Evolutionary conservation across 169 alveolate genomes (phyloP).

Genomic region (Eimeria falciformis): DNA sequence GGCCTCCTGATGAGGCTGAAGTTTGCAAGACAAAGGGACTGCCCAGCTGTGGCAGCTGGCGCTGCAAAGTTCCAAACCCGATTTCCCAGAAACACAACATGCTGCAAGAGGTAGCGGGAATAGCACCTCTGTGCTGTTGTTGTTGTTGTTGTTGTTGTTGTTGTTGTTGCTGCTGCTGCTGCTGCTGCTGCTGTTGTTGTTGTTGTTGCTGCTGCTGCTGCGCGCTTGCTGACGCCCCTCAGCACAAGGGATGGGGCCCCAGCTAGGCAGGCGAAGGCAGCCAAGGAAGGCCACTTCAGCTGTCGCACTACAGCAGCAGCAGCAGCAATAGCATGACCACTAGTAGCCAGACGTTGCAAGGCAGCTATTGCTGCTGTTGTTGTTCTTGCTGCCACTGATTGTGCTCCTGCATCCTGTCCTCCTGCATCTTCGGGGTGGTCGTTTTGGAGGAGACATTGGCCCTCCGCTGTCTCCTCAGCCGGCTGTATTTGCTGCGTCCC

Average conservation of each 20-base stretch:
- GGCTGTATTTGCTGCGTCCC: too few relatives aligned
- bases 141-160: neutral
- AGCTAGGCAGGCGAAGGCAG: too few relatives aligned
- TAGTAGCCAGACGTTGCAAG: too few relatives aligned
- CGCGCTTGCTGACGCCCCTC: too few relatives aligned
- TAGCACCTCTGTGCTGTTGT: conserved; percentile 23
- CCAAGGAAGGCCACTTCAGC: too few relatives aligned
- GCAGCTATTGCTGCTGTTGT: neutral
- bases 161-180: neutral
- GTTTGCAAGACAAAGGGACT: neutral
- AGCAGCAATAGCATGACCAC: too few relatives aligned
- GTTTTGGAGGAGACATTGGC: too few relatives aligned
- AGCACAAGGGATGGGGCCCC: too few relatives aligned
- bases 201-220: neutral
- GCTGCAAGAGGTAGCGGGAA: neutral
- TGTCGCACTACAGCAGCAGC: too few relatives aligned
- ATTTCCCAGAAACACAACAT: neutral
- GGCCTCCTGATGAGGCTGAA: neutral
- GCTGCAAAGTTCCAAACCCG: neutral
- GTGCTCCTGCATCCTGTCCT: conserved; percentile 1
- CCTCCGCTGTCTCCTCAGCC: too few relatives aligned
- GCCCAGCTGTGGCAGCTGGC: neutral
- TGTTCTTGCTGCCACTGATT: neutral
- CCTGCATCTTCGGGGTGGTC: too few relatives aligned
- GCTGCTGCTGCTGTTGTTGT: conserved; percentile 13